Conservation (phyloP, 1,139 yeast genomes). For the Dujonia santamariae region DNA sequence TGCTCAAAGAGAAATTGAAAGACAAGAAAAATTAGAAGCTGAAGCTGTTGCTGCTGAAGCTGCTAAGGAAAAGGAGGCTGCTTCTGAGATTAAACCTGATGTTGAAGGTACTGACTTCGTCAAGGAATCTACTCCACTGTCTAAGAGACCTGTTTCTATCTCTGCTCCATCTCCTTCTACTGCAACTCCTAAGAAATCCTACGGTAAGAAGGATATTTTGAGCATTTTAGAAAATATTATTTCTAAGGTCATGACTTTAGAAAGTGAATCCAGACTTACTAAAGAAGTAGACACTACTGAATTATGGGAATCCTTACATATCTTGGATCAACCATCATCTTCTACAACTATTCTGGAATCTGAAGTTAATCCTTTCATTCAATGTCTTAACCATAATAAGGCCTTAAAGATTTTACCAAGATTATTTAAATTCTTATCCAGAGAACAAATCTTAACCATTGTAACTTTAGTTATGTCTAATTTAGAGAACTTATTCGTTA, state of each 20-base stretch:
- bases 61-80: constrained; percentile 16
- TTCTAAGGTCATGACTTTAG: constrained; percentile 73
- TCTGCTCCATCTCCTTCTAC: constrained; percentile 22
- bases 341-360: constrained; percentile 34
- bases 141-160: constrained; percentile 12
- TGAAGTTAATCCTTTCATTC: constrained; percentile 75
- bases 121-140: constrained; percentile 18
- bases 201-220: constrained; percentile 45
- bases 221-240: constrained; percentile 73
- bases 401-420: constrained; percentile 89
- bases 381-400: constrained; percentile 80
- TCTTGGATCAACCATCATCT: constrained; percentile 49
- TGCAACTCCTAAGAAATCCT: constrained; percentile 27
- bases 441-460: constrained; percentile 76
- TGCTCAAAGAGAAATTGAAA: constrained; percentile 45
- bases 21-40: constrained; percentile 24
- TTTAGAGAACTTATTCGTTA: constrained; percentile 75
- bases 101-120: constrained; percentile 14
- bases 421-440: constrained; percentile 75
- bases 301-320: constrained; percentile 79
- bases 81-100: constrained; percentile 21
- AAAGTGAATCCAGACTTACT: constrained; percentile 74
- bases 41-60: constrained; percentile 5
- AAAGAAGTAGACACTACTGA: constrained; percentile 48
- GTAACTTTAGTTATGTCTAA: constrained; percentile 80